Conservation (phyloP, 2,329 filamentous ascomycete species). For the Paecilomyces fulvus region DNA sequence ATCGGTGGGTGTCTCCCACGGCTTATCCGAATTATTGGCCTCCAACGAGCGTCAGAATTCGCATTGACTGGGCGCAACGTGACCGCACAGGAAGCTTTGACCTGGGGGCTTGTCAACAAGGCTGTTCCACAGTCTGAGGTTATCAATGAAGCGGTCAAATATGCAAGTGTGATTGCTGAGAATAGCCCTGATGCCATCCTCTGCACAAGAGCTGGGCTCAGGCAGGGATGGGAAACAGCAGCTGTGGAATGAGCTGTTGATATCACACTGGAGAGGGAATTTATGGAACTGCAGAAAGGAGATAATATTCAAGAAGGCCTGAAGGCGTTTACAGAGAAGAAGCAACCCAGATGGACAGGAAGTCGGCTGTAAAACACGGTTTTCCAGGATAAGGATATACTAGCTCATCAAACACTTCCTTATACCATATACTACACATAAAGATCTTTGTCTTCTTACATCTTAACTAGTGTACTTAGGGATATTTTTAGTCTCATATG, state of each 20-base stretch:
- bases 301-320: conserved; percentile 65
- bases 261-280: conserved; percentile 47
- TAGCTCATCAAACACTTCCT: too few species aligned
- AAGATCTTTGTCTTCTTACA: too few species aligned
- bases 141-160: conserved; percentile 44
- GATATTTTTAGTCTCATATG: too few species aligned
- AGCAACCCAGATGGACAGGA: conserved; percentile 50
- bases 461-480: too few species aligned
- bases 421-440: too few species aligned
- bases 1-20: conserved; percentile 63
- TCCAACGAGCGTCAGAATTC: conserved; percentile 63
- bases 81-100: conserved; percentile 49
- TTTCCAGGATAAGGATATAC: not conserved
- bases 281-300: conserved; percentile 47
- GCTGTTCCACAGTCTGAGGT: conserved; percentile 40
- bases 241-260: conserved; percentile 52
- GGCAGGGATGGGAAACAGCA: conserved; percentile 58
- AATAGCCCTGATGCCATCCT: conserved; percentile 65
- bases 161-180: conserved; percentile 50
- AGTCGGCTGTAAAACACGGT: not conserved
- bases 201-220: conserved; percentile 56
- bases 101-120: conserved; percentile 64
- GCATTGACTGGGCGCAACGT: conserved; percentile 56
- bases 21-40: conserved; percentile 56
- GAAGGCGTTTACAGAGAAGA: conserved; percentile 63